Conservation (phyloP, 2,329 filamentous ascomycete species). For the Monosporascus sp. region DNA sequence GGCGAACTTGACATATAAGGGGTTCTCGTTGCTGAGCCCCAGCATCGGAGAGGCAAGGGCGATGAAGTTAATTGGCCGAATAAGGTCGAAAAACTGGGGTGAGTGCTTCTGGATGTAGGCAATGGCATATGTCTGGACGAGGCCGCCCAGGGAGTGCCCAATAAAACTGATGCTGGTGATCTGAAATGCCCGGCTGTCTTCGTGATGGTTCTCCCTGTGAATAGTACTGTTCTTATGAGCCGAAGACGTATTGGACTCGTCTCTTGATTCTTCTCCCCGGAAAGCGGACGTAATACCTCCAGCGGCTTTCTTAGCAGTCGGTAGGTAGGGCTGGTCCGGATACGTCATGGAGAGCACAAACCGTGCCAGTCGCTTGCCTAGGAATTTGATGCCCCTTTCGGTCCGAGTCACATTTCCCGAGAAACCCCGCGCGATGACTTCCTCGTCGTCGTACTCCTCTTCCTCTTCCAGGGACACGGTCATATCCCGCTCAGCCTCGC, state of each 20-base stretch:
- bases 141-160: conserved; percentile 82
- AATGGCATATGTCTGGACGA: conserved; percentile 89
- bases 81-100: conserved; percentile 80
- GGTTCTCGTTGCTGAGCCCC: conserved; percentile 94
- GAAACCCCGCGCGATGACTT: conserved; percentile 86
- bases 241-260: conserved; percentile 41
- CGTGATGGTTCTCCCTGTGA: conserved; percentile 32
- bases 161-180: conserved; percentile 95
- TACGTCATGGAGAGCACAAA: conserved; percentile 88
- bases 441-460: conserved; percentile 67
- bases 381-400: conserved; percentile 92
- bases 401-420: conserved; percentile 86
- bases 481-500: conserved; percentile 8
- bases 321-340: conserved; percentile 85
- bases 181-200: conserved; percentile 58
- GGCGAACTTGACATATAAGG: conserved; percentile 93
- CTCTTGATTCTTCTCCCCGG: conserved; percentile 33
- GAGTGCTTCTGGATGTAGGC: conserved; percentile 97
- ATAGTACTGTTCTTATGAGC: conserved; percentile 59
- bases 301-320: conserved; percentile 48
- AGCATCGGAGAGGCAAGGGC: conserved; percentile 81
- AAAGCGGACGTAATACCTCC: conserved; percentile 37
- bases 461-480: conserved; percentile 31
- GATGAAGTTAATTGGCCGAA: conserved; percentile 87
- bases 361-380: conserved; percentile 89